Conservation (phyloP, 2,329 filamentous ascomycete species). For the Penicillium sp. region DNA sequence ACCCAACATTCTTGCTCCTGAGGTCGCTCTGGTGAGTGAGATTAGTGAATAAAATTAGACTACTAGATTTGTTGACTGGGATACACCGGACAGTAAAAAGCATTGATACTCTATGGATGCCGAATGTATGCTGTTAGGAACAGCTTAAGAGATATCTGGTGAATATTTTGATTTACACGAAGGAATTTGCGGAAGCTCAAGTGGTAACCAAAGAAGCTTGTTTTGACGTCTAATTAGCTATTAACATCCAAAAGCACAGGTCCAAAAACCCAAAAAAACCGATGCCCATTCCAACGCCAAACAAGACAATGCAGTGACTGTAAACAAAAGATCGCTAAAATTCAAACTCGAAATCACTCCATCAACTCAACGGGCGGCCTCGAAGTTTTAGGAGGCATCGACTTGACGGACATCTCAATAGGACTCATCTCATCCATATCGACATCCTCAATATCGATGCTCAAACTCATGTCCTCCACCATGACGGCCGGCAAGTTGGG, state of each 20-base stretch:
- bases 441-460: constrained; percentile 45
- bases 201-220: not conserved
- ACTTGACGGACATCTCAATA: constrained; percentile 45
- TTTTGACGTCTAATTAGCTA: constrained; percentile 1
- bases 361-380: constrained; percentile 60
- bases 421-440: constrained; percentile 48
- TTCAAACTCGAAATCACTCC: constrained; percentile 33
- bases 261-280: not conserved
- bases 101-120: not conserved
- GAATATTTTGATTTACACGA: not conserved
- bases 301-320: constrained; percentile 14
- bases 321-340: constrained; percentile 22
- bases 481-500: constrained; percentile 63
- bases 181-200: not conserved
- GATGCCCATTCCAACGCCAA: constrained; percentile 21
- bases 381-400: constrained; percentile 54
- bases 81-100: not conserved
- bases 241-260: not conserved
- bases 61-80: not conserved
- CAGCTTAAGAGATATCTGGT: not conserved
- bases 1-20: not conserved
- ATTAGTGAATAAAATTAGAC: not conserved
- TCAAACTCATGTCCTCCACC: constrained; percentile 60
- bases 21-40: not conserved
- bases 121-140: not conserved